These are phyloP conservation scores for Cyberlindnera nakhonratchasimensis DNA, from an alignment of 805 yeast species.

Conservation along the genomic window DNA sequence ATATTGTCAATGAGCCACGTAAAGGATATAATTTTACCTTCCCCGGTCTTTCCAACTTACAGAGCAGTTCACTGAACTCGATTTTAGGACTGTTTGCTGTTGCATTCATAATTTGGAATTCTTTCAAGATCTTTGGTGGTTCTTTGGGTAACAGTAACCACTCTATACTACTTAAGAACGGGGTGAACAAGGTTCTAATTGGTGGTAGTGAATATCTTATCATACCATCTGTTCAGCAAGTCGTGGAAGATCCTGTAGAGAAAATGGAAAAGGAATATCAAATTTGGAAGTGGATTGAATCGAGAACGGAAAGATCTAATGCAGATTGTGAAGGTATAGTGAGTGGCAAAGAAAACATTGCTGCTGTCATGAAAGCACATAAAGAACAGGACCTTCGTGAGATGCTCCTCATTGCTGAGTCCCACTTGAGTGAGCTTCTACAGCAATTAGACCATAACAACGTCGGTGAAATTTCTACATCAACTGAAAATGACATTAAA, in stretches of 20 bases:
- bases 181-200: conserved; percentile 20
- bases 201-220: conserved; percentile 23
- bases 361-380: conserved; percentile 11
- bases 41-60: background rate
- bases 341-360: conserved; percentile 1
- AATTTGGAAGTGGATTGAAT: conserved; percentile 30
- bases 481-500: too few species aligned
- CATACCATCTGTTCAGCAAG: conserved; percentile 20
- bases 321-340: background rate
- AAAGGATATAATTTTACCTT: conserved; percentile 6
- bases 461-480: too few species aligned
- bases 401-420: conserved; percentile 24
- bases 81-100: background rate
- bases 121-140: background rate
- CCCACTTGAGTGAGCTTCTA: conserved; percentile 15
- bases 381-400: conserved; percentile 25
- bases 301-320: conserved; percentile 8
- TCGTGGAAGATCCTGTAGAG: conserved; percentile 2
- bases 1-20: background rate
- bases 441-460: conserved; percentile 7
- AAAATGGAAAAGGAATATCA: conserved; percentile 21
- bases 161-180: background rate
- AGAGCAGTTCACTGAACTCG: conserved; percentile 1
- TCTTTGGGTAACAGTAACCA: background rate
- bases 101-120: conserved; percentile 1